A percentile compares a stretch with the other conserved stretches of the same genome.
Conservation (phyloP, 1,284 basidiomycete species). For the Wallemia mellicola region DNA sequence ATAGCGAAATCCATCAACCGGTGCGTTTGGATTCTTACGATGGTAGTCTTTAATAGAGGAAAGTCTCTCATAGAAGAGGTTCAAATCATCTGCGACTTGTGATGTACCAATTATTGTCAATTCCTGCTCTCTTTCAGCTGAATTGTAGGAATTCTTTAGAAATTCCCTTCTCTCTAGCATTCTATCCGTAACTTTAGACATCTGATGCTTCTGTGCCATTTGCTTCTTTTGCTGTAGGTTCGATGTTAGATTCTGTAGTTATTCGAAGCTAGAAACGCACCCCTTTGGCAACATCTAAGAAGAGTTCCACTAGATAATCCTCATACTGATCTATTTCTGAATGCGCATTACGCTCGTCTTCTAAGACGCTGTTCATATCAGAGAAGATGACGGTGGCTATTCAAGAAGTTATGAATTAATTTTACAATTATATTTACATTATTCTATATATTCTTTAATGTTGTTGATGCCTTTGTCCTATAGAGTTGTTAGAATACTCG, state of each 20-base stretch:
- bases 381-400: not conserved
- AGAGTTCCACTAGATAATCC: slow-evolving; percentile 21
- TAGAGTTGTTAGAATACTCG: not conserved
- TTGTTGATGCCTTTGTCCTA: not conserved
- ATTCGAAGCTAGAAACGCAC: slow-evolving; percentile 9
- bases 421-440: not conserved
- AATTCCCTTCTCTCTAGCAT: slow-evolving; percentile 20
- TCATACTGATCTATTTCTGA: slow-evolving; percentile 81
- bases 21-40: slow-evolving; percentile 68
- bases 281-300: slow-evolving; percentile 17
- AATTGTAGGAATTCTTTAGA: slow-evolving; percentile 19
- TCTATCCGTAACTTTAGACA: slow-evolving; percentile 8
- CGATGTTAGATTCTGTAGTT: not conserved
- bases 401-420: not conserved
- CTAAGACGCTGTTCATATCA: slow-evolving; percentile 85
- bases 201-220: slow-evolving; percentile 23
- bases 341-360: slow-evolving; percentile 71
- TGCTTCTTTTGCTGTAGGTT: slow-evolving; percentile 7
- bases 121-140: slow-evolving; percentile 17
- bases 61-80: slow-evolving; percentile 80
- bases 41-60: slow-evolving; percentile 85
- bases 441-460: not conserved
- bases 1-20: slow-evolving; percentile 46
- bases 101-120: slow-evolving; percentile 14
- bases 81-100: slow-evolving; percentile 35